A percentile compares a stretch with the other conserved stretches of the same genome.
Conservation (phyloP, 2,329 filamentous ascomycete species). For the Acrocalymma vagum region DNA sequence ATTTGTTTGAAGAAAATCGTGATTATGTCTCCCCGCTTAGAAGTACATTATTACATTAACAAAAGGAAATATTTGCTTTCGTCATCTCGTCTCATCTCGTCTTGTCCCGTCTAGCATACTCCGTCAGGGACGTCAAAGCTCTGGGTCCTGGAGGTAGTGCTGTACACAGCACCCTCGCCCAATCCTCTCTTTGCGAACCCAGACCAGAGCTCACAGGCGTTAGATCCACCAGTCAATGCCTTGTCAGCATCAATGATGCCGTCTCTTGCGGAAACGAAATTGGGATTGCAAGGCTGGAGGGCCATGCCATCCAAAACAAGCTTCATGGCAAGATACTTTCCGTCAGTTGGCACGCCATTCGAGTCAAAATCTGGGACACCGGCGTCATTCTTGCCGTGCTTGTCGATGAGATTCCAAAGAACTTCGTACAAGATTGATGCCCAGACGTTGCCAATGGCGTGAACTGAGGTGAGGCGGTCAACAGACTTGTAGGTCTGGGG, state of each 20-base stretch:
- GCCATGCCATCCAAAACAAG: constrained; percentile 62
- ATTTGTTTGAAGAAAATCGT: too few species aligned
- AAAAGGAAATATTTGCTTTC: too few species aligned
- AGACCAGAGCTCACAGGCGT: constrained; percentile 63
- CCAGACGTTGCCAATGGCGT: constrained; percentile 63
- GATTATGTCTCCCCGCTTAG: too few species aligned
- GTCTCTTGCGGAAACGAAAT: constrained; percentile 61
- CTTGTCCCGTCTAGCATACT: constrained; percentile 17
- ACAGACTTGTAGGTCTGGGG: constrained; percentile 59
- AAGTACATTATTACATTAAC: too few species aligned
- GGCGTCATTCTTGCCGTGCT: constrained; percentile 60
- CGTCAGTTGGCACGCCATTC: constrained; percentile 61
- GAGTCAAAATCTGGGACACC: constrained; percentile 52
- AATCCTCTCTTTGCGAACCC: constrained; percentile 67
- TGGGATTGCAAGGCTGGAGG: constrained; percentile 66
- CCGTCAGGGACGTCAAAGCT: constrained; percentile 33
- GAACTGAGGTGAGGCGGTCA: constrained; percentile 52
- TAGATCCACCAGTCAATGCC: constrained; percentile 60
- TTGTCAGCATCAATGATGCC: constrained; percentile 65
- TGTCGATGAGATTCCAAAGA: constrained; percentile 66
- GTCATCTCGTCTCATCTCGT: too few species aligned
- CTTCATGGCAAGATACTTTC: constrained; percentile 62
- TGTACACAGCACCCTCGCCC: constrained; percentile 46
- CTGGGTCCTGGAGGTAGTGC: constrained; percentile 22
- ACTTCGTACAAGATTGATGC: constrained; percentile 64